These are phyloP conservation scores for Podila minutissima DNA, from an alignment of 192 early-diverging fungal genomes.

Conservation along the genomic window DNA sequence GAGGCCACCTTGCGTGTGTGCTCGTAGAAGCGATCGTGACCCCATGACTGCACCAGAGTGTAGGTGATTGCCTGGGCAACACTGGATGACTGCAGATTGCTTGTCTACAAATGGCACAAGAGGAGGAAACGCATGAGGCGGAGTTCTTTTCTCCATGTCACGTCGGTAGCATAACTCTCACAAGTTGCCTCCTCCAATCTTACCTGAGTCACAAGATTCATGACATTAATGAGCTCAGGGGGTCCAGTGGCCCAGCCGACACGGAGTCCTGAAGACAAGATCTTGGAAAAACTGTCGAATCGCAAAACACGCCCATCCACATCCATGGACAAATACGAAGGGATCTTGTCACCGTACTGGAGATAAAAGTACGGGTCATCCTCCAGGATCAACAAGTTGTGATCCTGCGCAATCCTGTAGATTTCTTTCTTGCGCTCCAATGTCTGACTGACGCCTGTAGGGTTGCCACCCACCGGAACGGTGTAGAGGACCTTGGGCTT, in stretches of 20 bases:
- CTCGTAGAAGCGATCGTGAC: constrained; percentile 78
- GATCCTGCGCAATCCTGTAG: constrained; percentile 79
- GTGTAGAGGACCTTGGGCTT: constrained; percentile 70
- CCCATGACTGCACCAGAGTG: constrained; percentile 80
- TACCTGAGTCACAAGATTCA: constrained; percentile 79
- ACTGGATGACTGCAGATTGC: constrained; percentile 86
- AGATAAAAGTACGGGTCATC: constrained; percentile 98
- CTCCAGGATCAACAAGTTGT: constrained; percentile 89
- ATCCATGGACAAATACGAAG: constrained; percentile 92
- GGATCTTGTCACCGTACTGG: constrained; percentile 68
- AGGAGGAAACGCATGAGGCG: too few species aligned
- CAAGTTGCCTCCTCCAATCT: background rate
- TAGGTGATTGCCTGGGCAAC: constrained; percentile 82
- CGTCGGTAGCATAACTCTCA: background rate
- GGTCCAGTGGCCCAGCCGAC: constrained; percentile 83
- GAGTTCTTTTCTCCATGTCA: background rate
- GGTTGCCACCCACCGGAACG: constrained; percentile 91
- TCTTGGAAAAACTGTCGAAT: constrained; percentile 93
- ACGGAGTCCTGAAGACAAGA: constrained; percentile 88
- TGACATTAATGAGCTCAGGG: constrained; percentile 75
- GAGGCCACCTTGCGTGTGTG: constrained; percentile 74
- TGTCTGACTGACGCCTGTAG: constrained; percentile 86
- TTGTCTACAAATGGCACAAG: constrained; percentile 63
- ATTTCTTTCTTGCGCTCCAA: constrained; percentile 79
- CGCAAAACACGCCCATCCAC: constrained; percentile 88